A percentile compares a stretch with the other conserved stretches of the same genome.
Evolutionary conservation across 257 asterid species (phyloP).

Genomic region (Mentha longifolia): DNA sequence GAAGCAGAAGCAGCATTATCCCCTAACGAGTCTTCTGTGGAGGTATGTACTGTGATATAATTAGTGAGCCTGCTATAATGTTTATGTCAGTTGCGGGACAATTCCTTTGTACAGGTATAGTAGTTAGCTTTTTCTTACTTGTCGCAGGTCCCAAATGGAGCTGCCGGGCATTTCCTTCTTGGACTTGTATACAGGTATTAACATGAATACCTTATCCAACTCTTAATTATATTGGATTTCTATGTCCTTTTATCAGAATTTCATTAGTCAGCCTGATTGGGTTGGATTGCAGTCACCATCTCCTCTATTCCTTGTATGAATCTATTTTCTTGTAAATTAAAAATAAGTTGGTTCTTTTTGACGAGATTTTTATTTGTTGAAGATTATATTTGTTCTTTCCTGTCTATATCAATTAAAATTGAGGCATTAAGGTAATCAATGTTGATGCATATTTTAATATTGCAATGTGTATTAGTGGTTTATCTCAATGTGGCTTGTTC

Average conservation of each 20-base stretch:
- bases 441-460: not conserved
- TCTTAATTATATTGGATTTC: not conserved
- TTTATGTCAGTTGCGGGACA: conserved; percentile 16
- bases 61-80: conserved; percentile 5
- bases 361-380: conserved; percentile 1
- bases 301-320: not conserved
- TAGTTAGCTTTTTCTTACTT: conserved; percentile 29
- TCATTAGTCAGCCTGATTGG: conserved; percentile 1
- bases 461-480: not conserved
- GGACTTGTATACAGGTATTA: conserved; percentile 92
- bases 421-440: conserved; percentile 8
- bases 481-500: not conserved
- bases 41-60: conserved; percentile 50
- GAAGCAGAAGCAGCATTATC: conserved; percentile 90
- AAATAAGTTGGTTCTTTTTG: conserved; percentile 17
- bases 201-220: conserved; percentile 17
- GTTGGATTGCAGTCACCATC: conserved; percentile 9
- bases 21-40: conserved; percentile 69
- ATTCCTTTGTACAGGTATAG: conserved; percentile 26
- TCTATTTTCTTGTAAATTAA: conserved; percentile 12
- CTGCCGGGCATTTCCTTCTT: conserved; percentile 96
- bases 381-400: not conserved
- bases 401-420: conserved; percentile 3
- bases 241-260: conserved; percentile 19
- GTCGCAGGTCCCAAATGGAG: conserved; percentile 95